phyloP scores from a whole-genome alignment of 768 basidiomycete genomes.

The Gelatoporia subvermispora region DNA sequence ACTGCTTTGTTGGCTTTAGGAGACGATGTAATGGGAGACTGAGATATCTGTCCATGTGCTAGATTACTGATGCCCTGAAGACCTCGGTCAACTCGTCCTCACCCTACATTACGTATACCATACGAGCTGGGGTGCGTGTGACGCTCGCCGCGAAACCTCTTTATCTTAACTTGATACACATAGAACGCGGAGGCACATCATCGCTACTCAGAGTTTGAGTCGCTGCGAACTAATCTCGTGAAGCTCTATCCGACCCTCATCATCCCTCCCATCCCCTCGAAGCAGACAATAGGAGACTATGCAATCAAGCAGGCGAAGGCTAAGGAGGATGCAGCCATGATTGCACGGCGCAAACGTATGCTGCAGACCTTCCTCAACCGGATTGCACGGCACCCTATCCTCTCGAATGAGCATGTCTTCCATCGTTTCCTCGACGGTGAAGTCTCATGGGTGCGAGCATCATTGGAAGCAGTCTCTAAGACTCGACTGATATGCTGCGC shows the following conservation, averaged over 20 bases:
- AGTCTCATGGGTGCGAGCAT: constrained; percentile 80
- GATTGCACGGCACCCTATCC: constrained; percentile 83
- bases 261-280: constrained; percentile 95
- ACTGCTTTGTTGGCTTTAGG: not conserved
- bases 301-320: constrained; percentile 96
- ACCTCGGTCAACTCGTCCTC: constrained; percentile 84
- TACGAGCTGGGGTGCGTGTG: constrained; percentile 70
- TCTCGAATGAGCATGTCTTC: constrained; percentile 94
- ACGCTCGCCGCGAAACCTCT: not conserved
- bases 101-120: constrained; percentile 93
- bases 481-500: constrained; percentile 6
- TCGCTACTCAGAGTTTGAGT: constrained; percentile 97
- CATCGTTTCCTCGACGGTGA: constrained; percentile 95
- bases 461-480: not conserved
- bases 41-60: constrained; percentile 4
- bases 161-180: constrained; percentile 9
- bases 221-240: constrained; percentile 73
- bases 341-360: constrained; percentile 89
- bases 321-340: constrained; percentile 91
- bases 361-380: constrained; percentile 93
- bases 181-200: constrained; percentile 81
- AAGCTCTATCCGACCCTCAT: constrained; percentile 95
- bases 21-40: not conserved
- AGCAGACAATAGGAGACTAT: constrained; percentile 94
- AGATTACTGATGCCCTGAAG: constrained; percentile 97